Conservation (phyloP, 2,329 filamentous ascomycete genomes). For the Cytospora piceicola region DNA sequence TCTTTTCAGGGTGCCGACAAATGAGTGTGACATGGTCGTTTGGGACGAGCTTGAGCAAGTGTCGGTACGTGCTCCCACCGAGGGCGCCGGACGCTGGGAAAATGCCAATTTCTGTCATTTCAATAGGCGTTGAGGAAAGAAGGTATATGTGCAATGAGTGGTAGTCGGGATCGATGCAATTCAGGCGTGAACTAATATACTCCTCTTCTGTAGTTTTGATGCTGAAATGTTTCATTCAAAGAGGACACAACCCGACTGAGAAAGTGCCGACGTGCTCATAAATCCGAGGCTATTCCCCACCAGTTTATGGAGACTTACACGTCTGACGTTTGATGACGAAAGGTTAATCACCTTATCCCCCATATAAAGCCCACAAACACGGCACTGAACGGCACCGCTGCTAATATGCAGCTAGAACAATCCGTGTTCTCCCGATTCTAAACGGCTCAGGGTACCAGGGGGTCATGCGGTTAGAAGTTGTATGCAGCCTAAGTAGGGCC, state of each 20-base stretch:
- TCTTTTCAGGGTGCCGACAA: conserved; percentile 48
- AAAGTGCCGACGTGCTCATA: conserved; percentile 4
- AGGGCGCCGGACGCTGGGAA: conserved; percentile 59
- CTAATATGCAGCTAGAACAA: too few relatives aligned
- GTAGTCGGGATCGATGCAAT: too few relatives aligned
- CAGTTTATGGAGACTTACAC: conserved; percentile 6
- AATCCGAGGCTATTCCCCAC: conserved; percentile 21
- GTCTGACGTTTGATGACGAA: conserved; percentile 21
- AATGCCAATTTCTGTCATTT: conserved; percentile 46
- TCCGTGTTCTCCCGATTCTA: too few relatives aligned
- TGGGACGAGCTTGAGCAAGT: conserved; percentile 50
- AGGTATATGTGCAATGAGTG: too few relatives aligned
- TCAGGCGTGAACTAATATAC: too few relatives aligned
- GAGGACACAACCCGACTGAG: too few relatives aligned
- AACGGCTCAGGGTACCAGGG: too few relatives aligned
- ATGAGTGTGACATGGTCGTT: conserved; percentile 52
- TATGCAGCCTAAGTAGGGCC: too few relatives aligned
- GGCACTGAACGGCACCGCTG: too few relatives aligned
- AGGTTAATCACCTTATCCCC: background rate
- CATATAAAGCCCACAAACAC: too few relatives aligned
- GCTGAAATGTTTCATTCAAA: background rate
- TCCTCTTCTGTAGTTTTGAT: background rate
- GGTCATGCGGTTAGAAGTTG: too few relatives aligned
- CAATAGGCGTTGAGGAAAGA: background rate
- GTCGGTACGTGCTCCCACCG: conserved; percentile 53